Evolutionary conservation across 2,329 filamentous ascomycete species (phyloP).

Genomic region (Cryphonectria nitschkei): DNA sequence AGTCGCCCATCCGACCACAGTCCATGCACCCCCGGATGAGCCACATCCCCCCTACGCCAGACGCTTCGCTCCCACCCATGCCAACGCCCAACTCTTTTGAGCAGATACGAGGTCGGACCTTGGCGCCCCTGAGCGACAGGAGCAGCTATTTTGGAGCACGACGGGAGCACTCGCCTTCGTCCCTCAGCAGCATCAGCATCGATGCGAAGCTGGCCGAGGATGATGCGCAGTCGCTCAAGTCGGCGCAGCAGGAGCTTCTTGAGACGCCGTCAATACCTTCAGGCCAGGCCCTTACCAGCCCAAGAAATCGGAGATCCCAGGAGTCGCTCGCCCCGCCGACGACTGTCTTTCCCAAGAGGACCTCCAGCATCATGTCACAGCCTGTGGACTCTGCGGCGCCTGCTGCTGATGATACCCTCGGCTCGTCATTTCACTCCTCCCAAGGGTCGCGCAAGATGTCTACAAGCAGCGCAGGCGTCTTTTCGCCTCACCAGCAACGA

Average conservation of each 20-base stretch:
- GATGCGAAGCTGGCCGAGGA: constrained; percentile 25
- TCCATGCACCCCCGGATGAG: constrained; percentile 80
- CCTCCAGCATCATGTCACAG: constrained; percentile 65
- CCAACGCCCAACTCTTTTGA: constrained; percentile 47
- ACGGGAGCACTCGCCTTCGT: constrained; percentile 61
- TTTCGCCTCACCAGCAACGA: constrained; percentile 67
- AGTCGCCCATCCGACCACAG: constrained; percentile 62
- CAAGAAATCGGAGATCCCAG: constrained; percentile 52
- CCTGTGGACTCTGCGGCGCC: constrained; percentile 60
- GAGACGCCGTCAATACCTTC: constrained; percentile 40
- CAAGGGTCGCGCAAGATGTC: constrained; percentile 74
- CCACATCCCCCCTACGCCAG: constrained; percentile 57
- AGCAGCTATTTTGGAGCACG: constrained; percentile 56
- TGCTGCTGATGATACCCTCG: constrained; percentile 69
- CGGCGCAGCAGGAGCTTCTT: constrained; percentile 40
- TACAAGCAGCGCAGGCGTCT: constrained; percentile 60
- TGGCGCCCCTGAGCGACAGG: constrained; percentile 45
- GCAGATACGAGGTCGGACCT: constrained; percentile 44
- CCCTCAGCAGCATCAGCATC: constrained; percentile 46
- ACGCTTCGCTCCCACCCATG: constrained; percentile 49
- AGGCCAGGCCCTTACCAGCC: constrained; percentile 43
- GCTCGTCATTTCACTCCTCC: constrained; percentile 62
- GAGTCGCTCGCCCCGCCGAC: constrained; percentile 44
- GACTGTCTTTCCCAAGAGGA: constrained; percentile 50
- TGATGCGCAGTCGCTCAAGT: constrained; percentile 34